Percentiles rank a stretch among this genome's conserved stretches.
phyloP scores from a whole-genome alignment of 2,329 filamentous ascomycete genomes.

The Stagonosporopsis vannaccii region DNA sequence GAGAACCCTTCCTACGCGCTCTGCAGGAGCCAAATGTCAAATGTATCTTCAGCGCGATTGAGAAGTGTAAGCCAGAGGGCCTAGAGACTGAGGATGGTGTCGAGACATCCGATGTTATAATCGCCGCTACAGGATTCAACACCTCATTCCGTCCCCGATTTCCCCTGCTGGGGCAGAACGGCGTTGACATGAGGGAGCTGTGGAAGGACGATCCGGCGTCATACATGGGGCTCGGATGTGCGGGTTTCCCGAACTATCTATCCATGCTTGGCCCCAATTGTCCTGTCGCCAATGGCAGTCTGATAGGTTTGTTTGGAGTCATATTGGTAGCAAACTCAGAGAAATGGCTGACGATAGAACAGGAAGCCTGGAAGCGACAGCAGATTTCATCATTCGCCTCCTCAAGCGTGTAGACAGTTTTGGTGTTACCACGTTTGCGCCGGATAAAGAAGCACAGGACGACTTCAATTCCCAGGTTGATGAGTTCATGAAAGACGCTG shows the following conservation, averaged over 20 bases:
- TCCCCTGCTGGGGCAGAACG: slow-evolving; percentile 6
- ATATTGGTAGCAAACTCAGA: too few species aligned
- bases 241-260: slow-evolving; percentile 18
- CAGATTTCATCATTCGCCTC: slow-evolving; percentile 13
- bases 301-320: slow-evolving; percentile 9
- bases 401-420: slow-evolving; percentile 6
- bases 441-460: slow-evolving; percentile 11
- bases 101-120: slow-evolving; percentile 13
- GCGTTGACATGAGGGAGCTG: slow-evolving; percentile 4
- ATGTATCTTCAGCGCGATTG: slow-evolving; percentile 12
- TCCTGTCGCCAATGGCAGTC: slow-evolving; percentile 18
- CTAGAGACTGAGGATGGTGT: background rate
- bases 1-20: slow-evolving; percentile 10
- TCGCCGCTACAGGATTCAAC: slow-evolving; percentile 18
- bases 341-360: background rate
- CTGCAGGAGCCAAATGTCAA: slow-evolving; percentile 13
- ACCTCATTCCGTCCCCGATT: slow-evolving; percentile 13
- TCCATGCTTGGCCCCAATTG: slow-evolving; percentile 18
- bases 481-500: slow-evolving; percentile 12
- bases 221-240: slow-evolving; percentile 14
- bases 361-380: slow-evolving; percentile 16
- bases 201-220: slow-evolving; percentile 13
- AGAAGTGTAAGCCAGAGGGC: slow-evolving; percentile 2
- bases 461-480: slow-evolving; percentile 13
- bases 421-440: slow-evolving; percentile 6